Evolutionary conservation across 179 eudicot species (phyloP).

Genomic region (Spergularia azorica): DNA sequence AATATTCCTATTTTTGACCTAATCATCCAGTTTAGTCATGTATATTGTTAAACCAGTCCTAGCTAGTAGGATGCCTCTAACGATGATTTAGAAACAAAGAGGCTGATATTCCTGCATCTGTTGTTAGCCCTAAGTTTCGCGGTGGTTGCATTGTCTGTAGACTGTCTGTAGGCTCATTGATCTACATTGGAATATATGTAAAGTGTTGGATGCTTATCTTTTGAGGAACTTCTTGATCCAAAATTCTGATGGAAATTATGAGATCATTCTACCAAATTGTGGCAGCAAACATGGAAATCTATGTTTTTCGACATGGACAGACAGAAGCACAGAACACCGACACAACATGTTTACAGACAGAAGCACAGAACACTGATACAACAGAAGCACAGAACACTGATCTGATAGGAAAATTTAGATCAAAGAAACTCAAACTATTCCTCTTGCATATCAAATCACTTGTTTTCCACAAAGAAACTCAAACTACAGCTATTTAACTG

Average conservation of each 20-base stretch:
- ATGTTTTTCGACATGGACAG: no score
- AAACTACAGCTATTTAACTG: neutral
- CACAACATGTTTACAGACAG: no score
- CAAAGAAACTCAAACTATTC: neutral
- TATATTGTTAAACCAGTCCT: conserved; percentile 12
- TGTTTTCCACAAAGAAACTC: neutral
- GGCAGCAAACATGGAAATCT: no score
- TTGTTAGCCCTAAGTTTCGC: neutral
- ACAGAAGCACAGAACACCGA: no score
- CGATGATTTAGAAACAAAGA: neutral
- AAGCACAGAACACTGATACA: no score
- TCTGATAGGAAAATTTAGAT: neutral
- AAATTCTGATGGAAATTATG: no score
- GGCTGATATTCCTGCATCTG: conserved; percentile 1
- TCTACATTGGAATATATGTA: conserved; percentile 21
- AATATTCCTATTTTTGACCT: conserved; percentile 17
- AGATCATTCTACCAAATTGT: no score
- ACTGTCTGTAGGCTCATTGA: conserved; percentile 10
- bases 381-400: neutral
- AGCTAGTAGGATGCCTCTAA: conserved; percentile 8
- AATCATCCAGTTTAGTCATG: conserved; percentile 19
- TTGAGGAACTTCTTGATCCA: neutral
- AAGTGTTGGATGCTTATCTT: conserved; percentile 5
- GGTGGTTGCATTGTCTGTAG: neutral
- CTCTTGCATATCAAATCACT: neutral